A percentile compares a stretch with the other conserved stretches of the same genome.
These are phyloP conservation scores for Rhododendron griersonianum DNA, from an alignment of 148 eudicot species.

Conservation along the genomic window DNA sequence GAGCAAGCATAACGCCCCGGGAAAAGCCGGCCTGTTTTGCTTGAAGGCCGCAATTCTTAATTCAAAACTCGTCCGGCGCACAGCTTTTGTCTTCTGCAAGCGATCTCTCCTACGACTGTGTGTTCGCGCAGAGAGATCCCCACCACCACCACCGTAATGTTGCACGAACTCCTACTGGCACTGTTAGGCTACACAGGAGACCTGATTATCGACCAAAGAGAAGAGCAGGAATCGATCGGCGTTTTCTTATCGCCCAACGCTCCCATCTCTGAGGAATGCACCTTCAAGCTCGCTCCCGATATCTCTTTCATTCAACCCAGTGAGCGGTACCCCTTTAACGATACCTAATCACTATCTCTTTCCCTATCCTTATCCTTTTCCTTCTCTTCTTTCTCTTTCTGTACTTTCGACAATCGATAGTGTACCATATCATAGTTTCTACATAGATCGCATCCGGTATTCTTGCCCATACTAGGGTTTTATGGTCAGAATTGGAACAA, in stretches of 20 bases:
- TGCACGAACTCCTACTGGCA: slow-evolving; percentile 80
- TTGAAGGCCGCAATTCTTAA: neutral
- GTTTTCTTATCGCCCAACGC: slow-evolving; percentile 44
- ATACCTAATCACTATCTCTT: neutral
- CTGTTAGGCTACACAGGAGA: slow-evolving; percentile 97
- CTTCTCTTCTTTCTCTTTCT: neutral
- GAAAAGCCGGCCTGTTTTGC: neutral
- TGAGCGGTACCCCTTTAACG: slow-evolving; percentile 45
- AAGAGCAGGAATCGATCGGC: slow-evolving; percentile 37
- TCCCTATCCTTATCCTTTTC: neutral
- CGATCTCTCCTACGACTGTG: neutral
- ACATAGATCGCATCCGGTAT: neutral
- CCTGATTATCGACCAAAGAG: slow-evolving; percentile 80
- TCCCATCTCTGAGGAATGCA: slow-evolving; percentile 37
- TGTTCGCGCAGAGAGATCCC: neutral
- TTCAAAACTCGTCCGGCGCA: slow-evolving; percentile 2
- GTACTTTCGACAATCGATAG: neutral
- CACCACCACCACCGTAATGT: slow-evolving; percentile 30
- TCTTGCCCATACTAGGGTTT: neutral
- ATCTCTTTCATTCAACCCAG: slow-evolving; percentile 63
- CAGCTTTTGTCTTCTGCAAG: neutral
- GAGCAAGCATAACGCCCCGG: too few species aligned
- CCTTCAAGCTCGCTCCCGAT: slow-evolving; percentile 92
- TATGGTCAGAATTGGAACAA: neutral
- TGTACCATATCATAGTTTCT: neutral